Evolutionary conservation across 2,329 filamentous ascomycete species (phyloP).

Genomic region (Fusarium sororula): DNA sequence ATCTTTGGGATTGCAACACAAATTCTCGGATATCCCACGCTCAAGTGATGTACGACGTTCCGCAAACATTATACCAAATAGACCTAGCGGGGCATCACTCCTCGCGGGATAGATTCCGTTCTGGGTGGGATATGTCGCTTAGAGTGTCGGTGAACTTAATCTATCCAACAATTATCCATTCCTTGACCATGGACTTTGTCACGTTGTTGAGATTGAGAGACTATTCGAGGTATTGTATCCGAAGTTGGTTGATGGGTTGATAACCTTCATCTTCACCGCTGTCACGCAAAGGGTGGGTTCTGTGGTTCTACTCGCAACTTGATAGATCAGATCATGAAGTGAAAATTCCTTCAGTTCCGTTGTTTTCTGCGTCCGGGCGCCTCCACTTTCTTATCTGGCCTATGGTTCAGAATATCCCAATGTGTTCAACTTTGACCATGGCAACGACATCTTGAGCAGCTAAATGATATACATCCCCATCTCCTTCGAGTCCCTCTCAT

Average conservation of each 20-base stretch:
- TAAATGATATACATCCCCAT: constrained; percentile 29
- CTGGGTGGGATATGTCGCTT: neutral
- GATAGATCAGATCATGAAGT: neutral
- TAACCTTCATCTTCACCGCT: neutral
- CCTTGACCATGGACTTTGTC: neutral
- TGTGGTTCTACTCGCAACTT: neutral
- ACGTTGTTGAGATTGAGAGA: neutral
- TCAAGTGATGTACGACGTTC: neutral
- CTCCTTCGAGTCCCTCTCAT: constrained; percentile 17
- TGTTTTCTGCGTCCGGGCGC: rapidly evolving
- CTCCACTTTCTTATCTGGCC: neutral
- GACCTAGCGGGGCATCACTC: neutral
- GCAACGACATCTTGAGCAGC: neutral
- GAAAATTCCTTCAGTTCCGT: neutral
- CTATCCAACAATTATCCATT: neutral
- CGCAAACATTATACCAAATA: neutral
- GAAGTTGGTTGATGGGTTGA: neutral
- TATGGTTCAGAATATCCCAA: no score
- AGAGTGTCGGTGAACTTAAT: neutral
- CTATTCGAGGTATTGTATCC: neutral
- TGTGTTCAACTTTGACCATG: no score
- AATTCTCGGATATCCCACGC: neutral
- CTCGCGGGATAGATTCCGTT: neutral
- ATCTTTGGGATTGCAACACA: neutral
- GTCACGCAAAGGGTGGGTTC: neutral